These are phyloP conservation scores for Quillaja saponaria DNA, from an alignment of 306 rosid genomes.

Conservation along the genomic window DNA sequence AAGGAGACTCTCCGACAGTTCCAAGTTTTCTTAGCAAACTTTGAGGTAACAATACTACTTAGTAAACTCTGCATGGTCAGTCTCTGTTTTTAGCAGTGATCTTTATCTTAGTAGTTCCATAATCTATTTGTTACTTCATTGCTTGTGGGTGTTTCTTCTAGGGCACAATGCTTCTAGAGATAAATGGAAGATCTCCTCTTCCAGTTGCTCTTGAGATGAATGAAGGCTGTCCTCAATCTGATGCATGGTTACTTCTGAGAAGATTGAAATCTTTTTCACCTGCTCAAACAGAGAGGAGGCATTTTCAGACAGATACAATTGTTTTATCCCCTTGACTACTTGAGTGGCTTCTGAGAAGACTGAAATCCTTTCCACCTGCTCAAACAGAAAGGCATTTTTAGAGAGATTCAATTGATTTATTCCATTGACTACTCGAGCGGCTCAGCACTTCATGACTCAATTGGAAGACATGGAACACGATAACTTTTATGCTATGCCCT, in stretches of 20 bases:
- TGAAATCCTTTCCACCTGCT: no score
- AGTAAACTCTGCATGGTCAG: neutral
- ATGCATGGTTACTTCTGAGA: constrained; percentile 75
- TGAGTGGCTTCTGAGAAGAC: no score
- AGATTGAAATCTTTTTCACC: no score
- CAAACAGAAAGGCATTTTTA: no score
- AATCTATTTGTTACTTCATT: constrained; percentile 22
- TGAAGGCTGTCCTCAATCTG: constrained; percentile 72
- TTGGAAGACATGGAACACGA: no score
- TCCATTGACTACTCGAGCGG: no score
- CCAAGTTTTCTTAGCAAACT: constrained; percentile 66
- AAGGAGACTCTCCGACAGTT: constrained; percentile 64
- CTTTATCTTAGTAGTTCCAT: no score
- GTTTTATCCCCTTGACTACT: constrained; percentile 57
- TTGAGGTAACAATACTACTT: constrained; percentile 58
- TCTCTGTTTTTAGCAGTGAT: neutral
- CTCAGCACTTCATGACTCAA: no score
- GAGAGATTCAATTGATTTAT: no score
- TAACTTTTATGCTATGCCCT: no score
- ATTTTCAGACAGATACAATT: no score
- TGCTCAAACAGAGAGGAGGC: no score
- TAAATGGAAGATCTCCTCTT: constrained; percentile 45
- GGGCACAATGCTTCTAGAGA: constrained; percentile 79
- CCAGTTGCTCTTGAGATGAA: constrained; percentile 77
- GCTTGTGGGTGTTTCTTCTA: constrained; percentile 31